phyloP scores from a whole-genome alignment of 2,329 filamentous ascomycete species.

The Xylariaceae sp. region DNA sequence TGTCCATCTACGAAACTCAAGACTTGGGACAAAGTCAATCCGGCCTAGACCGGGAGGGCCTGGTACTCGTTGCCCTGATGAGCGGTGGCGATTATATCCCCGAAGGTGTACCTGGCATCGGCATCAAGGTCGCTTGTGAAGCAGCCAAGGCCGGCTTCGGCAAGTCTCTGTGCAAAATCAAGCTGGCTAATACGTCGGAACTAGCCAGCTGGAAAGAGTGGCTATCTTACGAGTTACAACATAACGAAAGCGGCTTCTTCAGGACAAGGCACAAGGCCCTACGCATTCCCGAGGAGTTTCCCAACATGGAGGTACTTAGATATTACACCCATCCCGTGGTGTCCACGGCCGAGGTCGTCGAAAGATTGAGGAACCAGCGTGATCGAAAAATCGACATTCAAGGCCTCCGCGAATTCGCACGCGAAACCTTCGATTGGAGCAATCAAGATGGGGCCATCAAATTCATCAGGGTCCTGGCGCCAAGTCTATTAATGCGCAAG shows the following conservation, averaged over 20 bases:
- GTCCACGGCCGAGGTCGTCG: slow-evolving; percentile 55
- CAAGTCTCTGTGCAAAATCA: slow-evolving; percentile 61
- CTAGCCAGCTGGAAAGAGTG: slow-evolving; percentile 65
- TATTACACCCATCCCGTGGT: slow-evolving; percentile 88
- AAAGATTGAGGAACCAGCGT: slow-evolving; percentile 55
- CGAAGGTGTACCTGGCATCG: slow-evolving; percentile 80
- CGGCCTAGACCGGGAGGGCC: slow-evolving; percentile 74
- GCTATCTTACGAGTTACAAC: slow-evolving; percentile 68
- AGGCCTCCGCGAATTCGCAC: slow-evolving; percentile 66
- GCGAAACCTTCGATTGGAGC: slow-evolving; percentile 81
- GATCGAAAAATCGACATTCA: slow-evolving; percentile 57
- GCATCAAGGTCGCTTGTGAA: slow-evolving; percentile 81
- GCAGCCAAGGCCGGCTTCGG: slow-evolving; percentile 87
- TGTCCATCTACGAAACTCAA: slow-evolving; percentile 69
- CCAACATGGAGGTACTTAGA: slow-evolving; percentile 68
- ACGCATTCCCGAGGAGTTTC: slow-evolving; percentile 73
- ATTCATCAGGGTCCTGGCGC: slow-evolving; percentile 73
- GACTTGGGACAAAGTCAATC: slow-evolving; percentile 44
- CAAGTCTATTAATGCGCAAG: slow-evolving; percentile 63
- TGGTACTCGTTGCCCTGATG: slow-evolving; percentile 91
- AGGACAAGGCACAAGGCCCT: slow-evolving; percentile 67
- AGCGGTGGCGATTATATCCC: slow-evolving; percentile 93
- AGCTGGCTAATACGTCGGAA: slow-evolving; percentile 51
- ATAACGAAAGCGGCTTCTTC: slow-evolving; percentile 81
- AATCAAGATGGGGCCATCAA: slow-evolving; percentile 74